Percentiles rank a stretch among this genome's conserved stretches.
phyloP scores from a whole-genome alignment of 2,329 filamentous ascomycete species.

The Penicillium sp. region DNA sequence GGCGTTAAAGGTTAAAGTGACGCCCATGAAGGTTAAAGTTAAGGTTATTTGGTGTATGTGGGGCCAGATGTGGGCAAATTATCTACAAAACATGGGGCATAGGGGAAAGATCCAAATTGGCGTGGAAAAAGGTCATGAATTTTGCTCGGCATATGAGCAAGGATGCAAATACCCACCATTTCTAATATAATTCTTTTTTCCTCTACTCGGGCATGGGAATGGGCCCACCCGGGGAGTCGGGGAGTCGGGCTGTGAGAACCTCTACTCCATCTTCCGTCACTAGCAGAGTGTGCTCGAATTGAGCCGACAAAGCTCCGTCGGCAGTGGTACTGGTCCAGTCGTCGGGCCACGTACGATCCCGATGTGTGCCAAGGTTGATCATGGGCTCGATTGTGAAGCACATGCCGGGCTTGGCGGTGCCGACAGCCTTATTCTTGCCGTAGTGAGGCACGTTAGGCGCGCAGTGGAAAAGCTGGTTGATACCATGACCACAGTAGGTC shows the following conservation, averaged over 20 bases:
- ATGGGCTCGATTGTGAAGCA: constrained; percentile 99
- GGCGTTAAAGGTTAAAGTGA: background rate
- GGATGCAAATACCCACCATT: background rate
- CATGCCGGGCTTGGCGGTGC: constrained; percentile 92
- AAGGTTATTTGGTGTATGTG: background rate
- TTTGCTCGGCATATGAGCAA: background rate
- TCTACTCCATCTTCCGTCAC: constrained; percentile 83
- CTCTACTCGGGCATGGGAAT: constrained; percentile 55
- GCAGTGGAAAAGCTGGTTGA: constrained; percentile 91
- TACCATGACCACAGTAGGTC: constrained; percentile 94
- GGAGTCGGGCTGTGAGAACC: constrained; percentile 70
- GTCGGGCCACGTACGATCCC: constrained; percentile 95
- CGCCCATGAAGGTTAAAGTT: background rate
- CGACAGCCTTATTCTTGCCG: constrained; percentile 96
- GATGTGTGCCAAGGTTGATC: constrained; percentile 88
- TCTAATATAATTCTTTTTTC: constrained; percentile 9
- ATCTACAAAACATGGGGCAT: background rate
- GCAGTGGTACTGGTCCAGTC: constrained; percentile 96
- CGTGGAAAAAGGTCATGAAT: background rate
- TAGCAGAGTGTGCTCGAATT: constrained; percentile 88
- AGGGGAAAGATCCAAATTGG: background rate
- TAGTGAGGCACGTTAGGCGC: constrained; percentile 96
- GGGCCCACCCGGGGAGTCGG: constrained; percentile 73
- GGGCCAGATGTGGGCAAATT: background rate
- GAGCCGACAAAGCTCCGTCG: constrained; percentile 85